Percentiles rank a stretch among this genome's conserved stretches.
Evolutionary conservation across 768 basidiomycete species (phyloP).

Genomic region (Postia placenta): DNA sequence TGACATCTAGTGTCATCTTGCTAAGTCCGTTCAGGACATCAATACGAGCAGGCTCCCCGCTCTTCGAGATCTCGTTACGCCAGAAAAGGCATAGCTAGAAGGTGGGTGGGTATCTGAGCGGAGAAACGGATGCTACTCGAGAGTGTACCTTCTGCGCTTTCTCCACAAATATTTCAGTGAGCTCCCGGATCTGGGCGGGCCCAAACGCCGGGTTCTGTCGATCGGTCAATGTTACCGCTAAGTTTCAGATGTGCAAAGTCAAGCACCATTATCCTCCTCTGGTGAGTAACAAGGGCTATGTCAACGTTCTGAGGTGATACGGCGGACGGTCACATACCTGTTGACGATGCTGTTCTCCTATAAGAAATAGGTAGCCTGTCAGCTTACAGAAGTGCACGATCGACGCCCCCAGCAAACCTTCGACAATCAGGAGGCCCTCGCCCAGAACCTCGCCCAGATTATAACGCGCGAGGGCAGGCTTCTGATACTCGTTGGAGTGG

Average conservation of each 20-base stretch:
- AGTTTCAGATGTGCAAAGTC: background rate
- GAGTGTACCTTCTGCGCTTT: constrained; percentile 43
- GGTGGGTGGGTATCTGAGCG: too few relatives aligned
- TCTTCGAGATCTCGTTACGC: constrained; percentile 24
- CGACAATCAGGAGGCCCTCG: constrained; percentile 38
- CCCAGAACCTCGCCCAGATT: constrained; percentile 37
- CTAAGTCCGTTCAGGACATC: constrained; percentile 29
- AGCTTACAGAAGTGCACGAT: background rate
- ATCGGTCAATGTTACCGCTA: background rate
- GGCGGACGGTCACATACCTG: constrained; percentile 4
- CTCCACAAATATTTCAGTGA: constrained; percentile 50
- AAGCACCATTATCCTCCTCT: constrained; percentile 27
- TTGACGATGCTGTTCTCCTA: constrained; percentile 28
- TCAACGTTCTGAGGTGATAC: too few relatives aligned
- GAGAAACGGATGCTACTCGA: too few relatives aligned
- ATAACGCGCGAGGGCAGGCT: constrained; percentile 35
- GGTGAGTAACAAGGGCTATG: too few relatives aligned
- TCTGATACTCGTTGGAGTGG: constrained; percentile 52
- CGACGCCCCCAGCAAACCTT: constrained; percentile 20
- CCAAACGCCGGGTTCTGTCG: constrained; percentile 63
- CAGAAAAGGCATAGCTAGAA: constrained; percentile 9
- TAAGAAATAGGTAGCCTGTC: background rate
- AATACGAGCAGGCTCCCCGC: constrained; percentile 14
- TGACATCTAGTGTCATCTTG: constrained; percentile 13
- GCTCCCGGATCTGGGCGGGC: constrained; percentile 46